Percentiles rank a stretch among this genome's conserved stretches.
Evolutionary conservation across 2,329 filamentous ascomycete genomes (phyloP).

Genomic region (Penicillium sp.): DNA sequence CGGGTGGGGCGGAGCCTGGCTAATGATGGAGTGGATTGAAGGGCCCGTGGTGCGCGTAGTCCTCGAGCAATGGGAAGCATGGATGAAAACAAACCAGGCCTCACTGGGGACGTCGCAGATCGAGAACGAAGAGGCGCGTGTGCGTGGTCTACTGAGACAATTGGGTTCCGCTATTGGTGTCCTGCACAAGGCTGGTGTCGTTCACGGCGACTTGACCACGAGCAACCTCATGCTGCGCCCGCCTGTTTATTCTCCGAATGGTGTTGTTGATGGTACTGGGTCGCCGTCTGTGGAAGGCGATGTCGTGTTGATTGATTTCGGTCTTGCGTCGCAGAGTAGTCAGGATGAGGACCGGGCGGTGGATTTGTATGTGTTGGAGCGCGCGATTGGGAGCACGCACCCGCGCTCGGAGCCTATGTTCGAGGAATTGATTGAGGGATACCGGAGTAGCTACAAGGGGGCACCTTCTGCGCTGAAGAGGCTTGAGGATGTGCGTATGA

Average conservation of each 20-base stretch:
- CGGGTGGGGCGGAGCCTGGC: slow-evolving; percentile 68
- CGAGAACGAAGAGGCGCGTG: slow-evolving; percentile 48
- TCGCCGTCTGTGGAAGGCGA: slow-evolving; percentile 59
- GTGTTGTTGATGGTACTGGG: slow-evolving; percentile 17
- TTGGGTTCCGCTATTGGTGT: slow-evolving; percentile 70
- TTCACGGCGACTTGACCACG: slow-evolving; percentile 94
- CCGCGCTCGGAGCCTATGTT: slow-evolving; percentile 79
- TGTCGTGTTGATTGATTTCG: slow-evolving; percentile 91
- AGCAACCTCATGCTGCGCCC: slow-evolving; percentile 87
- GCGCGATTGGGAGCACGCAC: slow-evolving; percentile 93
- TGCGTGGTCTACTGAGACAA: slow-evolving; percentile 64
- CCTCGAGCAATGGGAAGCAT: slow-evolving; percentile 67
- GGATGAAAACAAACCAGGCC: slow-evolving; percentile 40
- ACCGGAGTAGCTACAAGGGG: slow-evolving; percentile 72
- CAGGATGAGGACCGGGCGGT: slow-evolving; percentile 93
- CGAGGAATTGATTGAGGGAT: slow-evolving; percentile 69
- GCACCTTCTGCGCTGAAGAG: slow-evolving; percentile 72
- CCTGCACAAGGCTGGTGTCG: slow-evolving; percentile 79
- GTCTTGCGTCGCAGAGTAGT: slow-evolving; percentile 75
- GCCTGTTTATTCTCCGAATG: slow-evolving; percentile 13
- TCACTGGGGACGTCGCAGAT: slow-evolving; percentile 31
- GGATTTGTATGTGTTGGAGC: slow-evolving; percentile 91
- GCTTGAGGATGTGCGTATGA: slow-evolving; percentile 87
- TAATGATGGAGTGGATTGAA: slow-evolving; percentile 82
- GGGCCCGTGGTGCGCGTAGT: slow-evolving; percentile 68